Evolutionary conservation across 129 eudicot species (phyloP).

Genomic region (Artemisia annua): DNA sequence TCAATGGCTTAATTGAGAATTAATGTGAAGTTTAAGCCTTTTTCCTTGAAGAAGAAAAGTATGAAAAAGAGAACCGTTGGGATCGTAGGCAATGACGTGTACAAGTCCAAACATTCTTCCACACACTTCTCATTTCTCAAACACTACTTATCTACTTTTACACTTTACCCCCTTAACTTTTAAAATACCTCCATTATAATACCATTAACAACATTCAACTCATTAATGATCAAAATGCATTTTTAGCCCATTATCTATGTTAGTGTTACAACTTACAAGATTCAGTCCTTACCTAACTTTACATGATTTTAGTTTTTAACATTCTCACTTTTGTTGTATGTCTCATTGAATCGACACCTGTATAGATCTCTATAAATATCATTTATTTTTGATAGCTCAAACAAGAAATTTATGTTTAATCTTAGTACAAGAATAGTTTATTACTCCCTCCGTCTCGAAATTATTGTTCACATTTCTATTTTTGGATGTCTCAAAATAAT

Average conservation of each 20-base stretch:
- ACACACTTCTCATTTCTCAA: slow-evolving; percentile 12
- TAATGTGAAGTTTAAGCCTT: slow-evolving; percentile 29
- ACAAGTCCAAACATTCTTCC: slow-evolving; percentile 20
- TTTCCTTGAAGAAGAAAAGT: slow-evolving; percentile 34
- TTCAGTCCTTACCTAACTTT: slow-evolving; percentile 16
- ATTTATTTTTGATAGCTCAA: too few relatives aligned
- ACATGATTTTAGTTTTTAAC: neutral
- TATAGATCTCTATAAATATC: too few relatives aligned
- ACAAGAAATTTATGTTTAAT: too few relatives aligned
- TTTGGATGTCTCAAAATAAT: too few relatives aligned
- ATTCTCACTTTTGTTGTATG: neutral
- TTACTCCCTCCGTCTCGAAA: too few relatives aligned
- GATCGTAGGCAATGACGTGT: slow-evolving; percentile 39
- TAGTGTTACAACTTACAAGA: slow-evolving; percentile 11
- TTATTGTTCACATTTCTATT: too few relatives aligned
- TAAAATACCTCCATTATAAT: neutral
- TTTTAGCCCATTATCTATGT: slow-evolving; percentile 5
- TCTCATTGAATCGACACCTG: too few relatives aligned
- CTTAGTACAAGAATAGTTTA: too few relatives aligned
- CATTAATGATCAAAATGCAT: neutral
- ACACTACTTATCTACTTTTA: neutral
- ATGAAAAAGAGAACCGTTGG: slow-evolving; percentile 41
- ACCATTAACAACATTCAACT: neutral
- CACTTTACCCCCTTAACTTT: slow-evolving; percentile 2
- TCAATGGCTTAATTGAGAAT: slow-evolving; percentile 19